Base-by-base conservation (phyloP, 2,329 filamentous ascomycete genomes). In the Arthrobotrys conoides region DNA sequence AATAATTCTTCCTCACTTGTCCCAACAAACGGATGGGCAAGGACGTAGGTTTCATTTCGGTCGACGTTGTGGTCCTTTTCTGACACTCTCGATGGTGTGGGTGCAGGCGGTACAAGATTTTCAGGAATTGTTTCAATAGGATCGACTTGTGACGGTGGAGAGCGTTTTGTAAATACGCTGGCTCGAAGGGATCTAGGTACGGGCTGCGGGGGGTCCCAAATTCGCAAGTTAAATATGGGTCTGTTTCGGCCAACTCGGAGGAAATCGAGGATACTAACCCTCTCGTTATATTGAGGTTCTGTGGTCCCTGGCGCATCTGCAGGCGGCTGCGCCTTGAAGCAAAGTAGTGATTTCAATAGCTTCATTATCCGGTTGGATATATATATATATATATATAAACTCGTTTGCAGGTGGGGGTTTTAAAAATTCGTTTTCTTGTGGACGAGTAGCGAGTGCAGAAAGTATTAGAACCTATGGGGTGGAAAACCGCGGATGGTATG, bases 1-100 rank as follows among this genome's bases (percentile, higher is more conserved):
- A 77, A 61, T 64, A 66, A 41, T 14, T 77, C 73, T 18, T 71
- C 73, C n/a, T 44, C 27, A 6, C 18, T 53, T 49, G 49, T 71
- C 22, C 73, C 73, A 18, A 61, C 22, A 30, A 77, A 77, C 10
- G 67, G 67, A 48, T 71, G 67, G n/a, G 66, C 65, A 49, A 77
- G 68, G 24, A 71, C 59, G 18, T 65, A 77, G 2, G 73, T 77
- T 27, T 77, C 72, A 64, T 76, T 76, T 9, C 72, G 72, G 53
- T 76, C 72, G 12, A 76, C 66, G 59, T 76, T 76, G 59, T 63
- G 57, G 24, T 69, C 65, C 24, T 76, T 76, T 48, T 76, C 72
- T 16, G 72, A 76, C 27, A 76, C 66, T 24, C 72, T 53, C 16
- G 72, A 70, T 9, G 72, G 64, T 18, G 71, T 73, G 18, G 70